phyloP scores from a whole-genome alignment of 192 early-diverging fungal species.

The Backusella sp. region DNA sequence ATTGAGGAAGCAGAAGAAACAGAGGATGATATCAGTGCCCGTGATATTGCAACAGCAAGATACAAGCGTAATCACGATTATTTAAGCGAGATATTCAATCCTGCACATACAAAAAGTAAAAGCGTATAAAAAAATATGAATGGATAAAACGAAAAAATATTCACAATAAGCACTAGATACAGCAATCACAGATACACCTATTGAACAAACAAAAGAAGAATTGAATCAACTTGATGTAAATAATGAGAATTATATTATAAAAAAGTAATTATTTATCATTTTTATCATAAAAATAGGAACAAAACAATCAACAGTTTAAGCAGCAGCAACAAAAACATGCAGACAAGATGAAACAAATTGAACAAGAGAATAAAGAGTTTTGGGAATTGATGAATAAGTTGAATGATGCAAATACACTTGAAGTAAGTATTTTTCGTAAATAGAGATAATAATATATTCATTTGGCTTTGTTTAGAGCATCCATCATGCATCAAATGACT shows the following conservation, averaged over 20 bases:
- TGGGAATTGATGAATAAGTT: constrained; percentile 38
- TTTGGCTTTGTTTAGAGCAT: background rate
- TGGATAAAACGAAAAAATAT: background rate
- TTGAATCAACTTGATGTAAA: constrained; percentile 15
- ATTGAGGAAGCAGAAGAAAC: constrained; percentile 41
- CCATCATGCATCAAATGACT: background rate
- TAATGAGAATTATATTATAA: background rate
- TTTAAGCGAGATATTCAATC: constrained; percentile 60
- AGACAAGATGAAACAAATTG: constrained; percentile 40
- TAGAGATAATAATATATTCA: background rate
- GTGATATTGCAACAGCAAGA: constrained; percentile 57
- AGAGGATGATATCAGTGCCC: constrained; percentile 47
- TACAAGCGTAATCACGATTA: constrained; percentile 67
- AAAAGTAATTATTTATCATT: background rate
- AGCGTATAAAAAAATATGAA: constrained; percentile 35
- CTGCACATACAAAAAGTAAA: constrained; percentile 30
- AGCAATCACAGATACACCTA: background rate
- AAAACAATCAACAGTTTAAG: constrained; percentile 30
- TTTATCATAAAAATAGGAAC: constrained; percentile 25
- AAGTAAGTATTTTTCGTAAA: constrained; percentile 21
- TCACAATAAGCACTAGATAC: background rate
- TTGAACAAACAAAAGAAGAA: constrained; percentile 28
- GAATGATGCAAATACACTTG: constrained; percentile 37
- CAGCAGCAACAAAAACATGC: constrained; percentile 31
- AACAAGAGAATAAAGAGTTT: constrained; percentile 30